Evolutionary conservation across 345 rosid genomes (phyloP).

Genomic region (Heritiera littoralis): DNA sequence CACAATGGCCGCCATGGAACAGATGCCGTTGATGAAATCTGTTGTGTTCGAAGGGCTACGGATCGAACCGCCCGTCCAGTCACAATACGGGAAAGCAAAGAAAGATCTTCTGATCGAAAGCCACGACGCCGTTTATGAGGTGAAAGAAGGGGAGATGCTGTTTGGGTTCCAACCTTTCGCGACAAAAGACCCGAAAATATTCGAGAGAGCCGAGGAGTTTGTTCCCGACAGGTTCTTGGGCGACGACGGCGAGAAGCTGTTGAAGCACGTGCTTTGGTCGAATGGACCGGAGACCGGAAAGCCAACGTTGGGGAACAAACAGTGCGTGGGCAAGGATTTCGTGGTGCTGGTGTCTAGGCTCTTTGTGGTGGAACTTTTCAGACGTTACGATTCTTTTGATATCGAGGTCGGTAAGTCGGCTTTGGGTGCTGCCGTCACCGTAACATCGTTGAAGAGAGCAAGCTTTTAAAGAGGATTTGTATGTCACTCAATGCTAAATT

Average conservation of each 20-base stretch:
- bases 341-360: conserved; percentile 72
- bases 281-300: conserved; percentile 78
- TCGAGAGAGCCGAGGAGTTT: conserved; percentile 69
- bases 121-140: conserved; percentile 74
- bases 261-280: conserved; percentile 81
- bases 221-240: conserved; percentile 79
- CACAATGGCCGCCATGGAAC: conserved; percentile 72
- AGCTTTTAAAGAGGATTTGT: conserved; percentile 29
- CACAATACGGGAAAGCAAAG: conserved; percentile 73
- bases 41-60: conserved; percentile 77
- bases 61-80: conserved; percentile 85
- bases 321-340: conserved; percentile 88
- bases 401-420: conserved; percentile 54
- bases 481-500: neutral
- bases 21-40: conserved; percentile 80
- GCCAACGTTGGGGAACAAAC: conserved; percentile 69
- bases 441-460: conserved; percentile 67
- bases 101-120: conserved; percentile 69
- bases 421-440: conserved; percentile 53
- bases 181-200: conserved; percentile 77
- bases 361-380: conserved; percentile 71
- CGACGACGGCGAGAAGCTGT: conserved; percentile 59
- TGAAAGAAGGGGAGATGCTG: conserved; percentile 76
- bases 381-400: conserved; percentile 80
- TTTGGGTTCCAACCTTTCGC: conserved; percentile 88